Conservation (phyloP, 805 yeast species). For the Metschnikowia matae region DNA sequence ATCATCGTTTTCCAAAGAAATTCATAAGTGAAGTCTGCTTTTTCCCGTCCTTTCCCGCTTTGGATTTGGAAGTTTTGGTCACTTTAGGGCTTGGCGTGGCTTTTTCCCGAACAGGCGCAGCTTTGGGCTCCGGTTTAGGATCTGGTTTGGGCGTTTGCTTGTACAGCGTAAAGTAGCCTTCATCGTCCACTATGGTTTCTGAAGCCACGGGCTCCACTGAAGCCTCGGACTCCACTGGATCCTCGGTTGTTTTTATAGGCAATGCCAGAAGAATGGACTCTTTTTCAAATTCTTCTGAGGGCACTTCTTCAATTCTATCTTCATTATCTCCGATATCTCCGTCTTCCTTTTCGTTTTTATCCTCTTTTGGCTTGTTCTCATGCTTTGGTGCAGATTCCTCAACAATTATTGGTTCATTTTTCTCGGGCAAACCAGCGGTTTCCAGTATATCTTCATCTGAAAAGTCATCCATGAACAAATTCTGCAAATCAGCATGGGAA, state of each 20-base stretch:
- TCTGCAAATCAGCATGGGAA: constrained; percentile 9
- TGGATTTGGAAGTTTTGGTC: background rate
- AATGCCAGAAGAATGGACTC: background rate
- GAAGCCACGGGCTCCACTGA: background rate
- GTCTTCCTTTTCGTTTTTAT: background rate
- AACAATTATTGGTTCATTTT: constrained; percentile 14
- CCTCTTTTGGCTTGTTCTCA: background rate
- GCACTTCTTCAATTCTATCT: background rate
- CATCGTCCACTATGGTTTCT: constrained; percentile 37
- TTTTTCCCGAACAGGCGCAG: background rate
- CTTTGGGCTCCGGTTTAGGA: constrained; percentile 6
- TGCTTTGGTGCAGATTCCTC: background rate
- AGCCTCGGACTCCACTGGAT: background rate
- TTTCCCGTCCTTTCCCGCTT: constrained; percentile 19
- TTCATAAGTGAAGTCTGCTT: constrained; percentile 45
- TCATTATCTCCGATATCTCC: background rate
- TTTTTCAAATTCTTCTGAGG: background rate
- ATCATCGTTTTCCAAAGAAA: constrained; percentile 41
- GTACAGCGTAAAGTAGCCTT: constrained; percentile 46
- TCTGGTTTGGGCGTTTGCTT: constrained; percentile 13
- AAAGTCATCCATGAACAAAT: constrained; percentile 17
- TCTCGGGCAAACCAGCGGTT: constrained; percentile 2
- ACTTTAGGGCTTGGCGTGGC: background rate
- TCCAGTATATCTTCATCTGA: constrained; percentile 13
- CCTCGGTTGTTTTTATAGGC: background rate